Evolutionary conservation across 2,329 filamentous ascomycete species (phyloP), one percentile per base, ranked within the genome.

Genomic region (Botrytis elliptica): DNA sequence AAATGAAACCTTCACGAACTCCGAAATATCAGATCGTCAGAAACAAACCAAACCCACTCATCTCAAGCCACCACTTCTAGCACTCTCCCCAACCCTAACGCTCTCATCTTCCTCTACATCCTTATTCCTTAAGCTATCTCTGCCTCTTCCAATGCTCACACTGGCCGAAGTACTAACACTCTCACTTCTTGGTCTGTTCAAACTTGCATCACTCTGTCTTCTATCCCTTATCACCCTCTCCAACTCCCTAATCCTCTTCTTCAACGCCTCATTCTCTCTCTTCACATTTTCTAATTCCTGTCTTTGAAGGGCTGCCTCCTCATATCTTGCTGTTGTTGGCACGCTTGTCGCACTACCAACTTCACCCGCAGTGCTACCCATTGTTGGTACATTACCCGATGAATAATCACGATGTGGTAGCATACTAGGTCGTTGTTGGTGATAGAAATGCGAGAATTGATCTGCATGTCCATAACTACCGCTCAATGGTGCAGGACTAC

Each of bases 181-280:
- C 75, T 86, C 87, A 74, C 86, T 88, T 72, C 87, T 75, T 29
- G 71, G 42, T n/a, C 57, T 44, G 16, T 82, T 81, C 9, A 84
- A 81, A 77, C 84, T 84, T 18, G 83, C 82, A 68, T 88, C 86
- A 55, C 79, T 79, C 55, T 76, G 77, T 73, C 79, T 72, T 65
- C 79, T 78, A 16, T 75, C 75, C 42, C 79, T 77, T 12, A 91
- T 82, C 75, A 85, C 82, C 55, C 85, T 84, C 82, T 92, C 90
- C 18, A 92, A 82, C 62, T 92, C 90, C 64, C 88, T 85, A 74
- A 92, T 87, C 22, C 88, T 85, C 72, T 86, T 84, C 83, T 89
- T 90, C 64, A 92, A 82, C 0, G 81, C 80, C 70, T 92, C 90
- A 74, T 92, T 92, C 81, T 92, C 90, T 65, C 85, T 84, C 82